Percentiles rank a stretch among this genome's conserved stretches.
Evolutionary conservation across 805 yeast genomes (phyloP).

Genomic region (Nakazawaea siamensis): DNA sequence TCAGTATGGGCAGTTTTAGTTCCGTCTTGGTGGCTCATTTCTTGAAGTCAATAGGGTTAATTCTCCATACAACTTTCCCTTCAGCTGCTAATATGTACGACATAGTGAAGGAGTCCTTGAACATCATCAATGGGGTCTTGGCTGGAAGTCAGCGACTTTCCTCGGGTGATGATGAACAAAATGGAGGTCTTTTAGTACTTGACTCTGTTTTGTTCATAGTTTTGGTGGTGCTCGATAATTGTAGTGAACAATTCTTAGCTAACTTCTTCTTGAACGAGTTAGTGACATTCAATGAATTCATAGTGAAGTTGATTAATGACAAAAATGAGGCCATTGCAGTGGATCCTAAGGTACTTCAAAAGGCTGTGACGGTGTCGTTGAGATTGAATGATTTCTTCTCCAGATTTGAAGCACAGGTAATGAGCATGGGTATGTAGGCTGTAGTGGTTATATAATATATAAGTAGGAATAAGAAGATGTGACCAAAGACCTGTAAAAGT

Average conservation of each 20-base stretch:
- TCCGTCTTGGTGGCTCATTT: conserved; percentile 49
- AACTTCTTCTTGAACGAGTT: conserved; percentile 10
- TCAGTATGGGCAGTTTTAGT: conserved; percentile 44
- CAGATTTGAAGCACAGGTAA: conserved; percentile 1
- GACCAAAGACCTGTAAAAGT: no score
- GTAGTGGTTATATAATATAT: background rate
- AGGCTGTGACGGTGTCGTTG: conserved; percentile 3
- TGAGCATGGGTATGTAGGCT: background rate
- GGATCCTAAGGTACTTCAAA: conserved; percentile 3
- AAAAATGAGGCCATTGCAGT: conserved; percentile 1
- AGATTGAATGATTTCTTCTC: conserved; percentile 9
- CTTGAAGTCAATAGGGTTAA: conserved; percentile 47
- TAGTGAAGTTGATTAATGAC: conserved; percentile 5
- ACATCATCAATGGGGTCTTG: conserved; percentile 17
- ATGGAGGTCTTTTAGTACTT: conserved; percentile 9
- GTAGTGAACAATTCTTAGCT: conserved; percentile 10
- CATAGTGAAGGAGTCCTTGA: conserved; percentile 48
- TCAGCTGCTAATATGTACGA: conserved; percentile 38
- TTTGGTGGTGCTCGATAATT: conserved; percentile 11
- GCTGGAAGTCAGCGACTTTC: background rate
- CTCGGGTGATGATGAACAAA: conserved; percentile 3
- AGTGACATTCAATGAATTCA: conserved; percentile 3
- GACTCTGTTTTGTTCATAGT: conserved; percentile 11
- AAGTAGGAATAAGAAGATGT: background rate
- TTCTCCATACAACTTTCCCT: conserved; percentile 53